Base-by-base conservation (phyloP, 306 rosid genomes). In the Hippophae gyantsensis region DNA sequence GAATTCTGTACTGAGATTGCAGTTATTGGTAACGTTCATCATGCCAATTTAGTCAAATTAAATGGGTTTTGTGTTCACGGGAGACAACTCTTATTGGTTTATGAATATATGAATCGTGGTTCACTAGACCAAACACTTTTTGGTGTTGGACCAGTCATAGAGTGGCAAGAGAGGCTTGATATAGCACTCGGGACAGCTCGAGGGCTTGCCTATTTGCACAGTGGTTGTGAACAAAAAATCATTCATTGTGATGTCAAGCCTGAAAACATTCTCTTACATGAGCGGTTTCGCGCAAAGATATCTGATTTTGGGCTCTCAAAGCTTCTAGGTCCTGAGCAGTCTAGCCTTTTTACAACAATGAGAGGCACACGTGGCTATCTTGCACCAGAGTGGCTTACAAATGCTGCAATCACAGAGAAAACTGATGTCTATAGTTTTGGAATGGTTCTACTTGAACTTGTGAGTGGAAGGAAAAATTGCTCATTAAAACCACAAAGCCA, bases 1-100 rank as follows among this genome's bases (percentile, higher is more conserved):
- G 98, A 92, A 12, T 92, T 92, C 72, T 87, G 87, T 77, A 70
- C 92, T 13, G 98, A 92, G 80, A 92, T 92, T 55, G 96, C 89
- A 42, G 73, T 92, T 1, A 92, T 92, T 60, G 98, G 98, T 45
- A 85, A 76, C 44, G 75, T 85, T 76, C 95, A 83, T 74, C 98
- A 92, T 60, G 79, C 83, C 13, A 70, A 63, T 45, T 65, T 70
- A 5, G 64, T 70, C 13, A 65, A 47, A 26, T 55, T 70, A 38
- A 42, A 44, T 51, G 69, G 75, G 13, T 70, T 57, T 38, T 70
- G 69, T 42, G 25, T 40, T 5, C 50, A 57, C 12, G 65, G 54
- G 27, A 42, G 50, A 7, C 42, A 42, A 10, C 54, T 11, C 18
- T 62, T 70, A 26, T 54, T 70, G 32, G 61, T 63, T 10, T 63